Base-by-base conservation (phyloP, 2,329 filamentous ascomycete species). In the Ilyonectria mors-panacis region DNA sequence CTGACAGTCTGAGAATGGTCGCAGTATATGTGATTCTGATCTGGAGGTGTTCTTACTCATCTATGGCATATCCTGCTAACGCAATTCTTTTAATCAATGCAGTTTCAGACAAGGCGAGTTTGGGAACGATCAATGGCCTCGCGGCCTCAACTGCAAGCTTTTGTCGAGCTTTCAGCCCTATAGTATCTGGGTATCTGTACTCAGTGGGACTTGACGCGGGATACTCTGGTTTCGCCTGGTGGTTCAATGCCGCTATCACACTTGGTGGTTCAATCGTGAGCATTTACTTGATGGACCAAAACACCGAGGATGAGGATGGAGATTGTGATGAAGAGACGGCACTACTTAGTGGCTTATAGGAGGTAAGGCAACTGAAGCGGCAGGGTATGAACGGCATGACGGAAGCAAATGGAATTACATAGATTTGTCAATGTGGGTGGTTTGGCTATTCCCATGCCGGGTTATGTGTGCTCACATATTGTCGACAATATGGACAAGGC, bases 41-140 rank as follows among this genome's bases (percentile, higher is more conserved):
- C 71, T 94, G 93, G 91, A 98, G 98, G 81, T 97, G 97, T 78
- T 97, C 94, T 0, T 94, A 96, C 74, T 91, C 95, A 72, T 95
- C 94, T 48, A 91, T 98, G 81, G 92, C 95, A 0, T 98, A 97
- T 80, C 96, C 96, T 10, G 93, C 93, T 73, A 94, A 95, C 72
- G 92, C 92, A 12, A 97, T 98, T 63, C 89, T 98, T 65, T 87
- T 97, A 30, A 93, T 94, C 66, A 97, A 98, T 79, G 92, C 94
- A 10, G 93, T 94, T 0, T 93, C 94, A 0, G 94, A 92, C 7
- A 92, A 92, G 61, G 88, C 93, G 59, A 93, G 96, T 1, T 89
- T 98, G 1, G 96, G 96, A 2, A 95, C 93, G 0, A 92, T 99
- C 80, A 98, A 98, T 75, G 96, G 96, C 17, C 91, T 95, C 10